A percentile compares a stretch with the other conserved stretches of the same genome.
Evolutionary conservation across 2,329 filamentous ascomycete species (phyloP).

Genomic region (Talaromyces sp.): DNA sequence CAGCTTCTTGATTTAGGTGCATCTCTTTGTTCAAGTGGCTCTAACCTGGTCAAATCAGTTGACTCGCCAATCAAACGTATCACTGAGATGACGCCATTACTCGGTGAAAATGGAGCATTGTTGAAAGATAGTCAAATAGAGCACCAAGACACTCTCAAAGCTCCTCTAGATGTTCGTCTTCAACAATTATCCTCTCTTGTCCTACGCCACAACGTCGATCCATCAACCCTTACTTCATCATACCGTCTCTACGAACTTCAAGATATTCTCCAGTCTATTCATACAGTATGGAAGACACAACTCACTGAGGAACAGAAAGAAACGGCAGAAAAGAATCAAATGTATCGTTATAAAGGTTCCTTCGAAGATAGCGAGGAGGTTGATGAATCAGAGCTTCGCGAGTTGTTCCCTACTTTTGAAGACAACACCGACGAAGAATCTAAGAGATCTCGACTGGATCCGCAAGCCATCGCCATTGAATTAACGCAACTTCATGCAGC

Average conservation of each 20-base stretch:
- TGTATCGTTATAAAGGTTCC: constrained; percentile 80
- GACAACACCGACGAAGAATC: constrained; percentile 43
- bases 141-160: constrained; percentile 16
- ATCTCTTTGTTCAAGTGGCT: constrained; percentile 48
- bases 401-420: constrained; percentile 77
- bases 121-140: constrained; percentile 11
- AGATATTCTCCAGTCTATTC: constrained; percentile 66
- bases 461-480: constrained; percentile 55
- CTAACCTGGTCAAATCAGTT: constrained; percentile 14
- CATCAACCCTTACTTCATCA: constrained; percentile 33
- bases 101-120: constrained; percentile 27
- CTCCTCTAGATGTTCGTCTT: constrained; percentile 31
- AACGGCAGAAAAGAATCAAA: constrained; percentile 66
- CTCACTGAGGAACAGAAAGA: constrained; percentile 72
- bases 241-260: constrained; percentile 55
- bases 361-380: constrained; percentile 71
- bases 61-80: constrained; percentile 23
- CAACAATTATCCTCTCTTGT: constrained; percentile 34
- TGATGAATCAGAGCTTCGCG: constrained; percentile 68
- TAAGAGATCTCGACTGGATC: constrained; percentile 29
- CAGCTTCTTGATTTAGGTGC: constrained; percentile 74
- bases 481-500: constrained; percentile 58
- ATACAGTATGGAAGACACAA: constrained; percentile 73
- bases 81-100: constrained; percentile 35
- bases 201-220: constrained; percentile 29